phyloP scores from a whole-genome alignment of 495 filamentous ascomycete genomes.

The Penicillium ochrochloron region DNA sequence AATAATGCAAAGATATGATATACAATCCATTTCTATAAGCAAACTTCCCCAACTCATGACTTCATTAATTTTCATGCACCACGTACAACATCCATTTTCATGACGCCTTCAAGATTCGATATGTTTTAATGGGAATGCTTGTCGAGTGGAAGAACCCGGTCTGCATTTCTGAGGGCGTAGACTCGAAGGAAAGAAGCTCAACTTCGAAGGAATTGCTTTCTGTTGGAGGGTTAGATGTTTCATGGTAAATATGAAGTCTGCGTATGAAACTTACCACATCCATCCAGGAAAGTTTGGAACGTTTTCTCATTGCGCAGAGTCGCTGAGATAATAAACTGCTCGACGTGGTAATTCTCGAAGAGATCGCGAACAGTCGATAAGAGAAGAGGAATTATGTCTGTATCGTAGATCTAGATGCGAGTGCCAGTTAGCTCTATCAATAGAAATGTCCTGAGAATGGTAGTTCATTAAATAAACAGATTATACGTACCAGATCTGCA shows the following conservation, averaged over 20 bases:
- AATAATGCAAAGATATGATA: background rate
- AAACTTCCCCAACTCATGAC: background rate
- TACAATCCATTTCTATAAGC: background rate
- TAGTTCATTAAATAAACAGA: background rate
- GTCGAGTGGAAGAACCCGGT: constrained; percentile 62
- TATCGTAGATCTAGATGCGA: constrained; percentile 65
- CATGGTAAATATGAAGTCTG: background rate
- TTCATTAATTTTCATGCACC: constrained; percentile 16
- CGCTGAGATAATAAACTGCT: constrained; percentile 60
- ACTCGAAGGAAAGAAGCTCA: constrained; percentile 49
- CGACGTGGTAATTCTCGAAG: constrained; percentile 52
- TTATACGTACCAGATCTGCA: constrained; percentile 51
- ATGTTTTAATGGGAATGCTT: constrained; percentile 54
- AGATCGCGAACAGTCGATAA: constrained; percentile 59
- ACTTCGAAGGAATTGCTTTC: constrained; percentile 37
- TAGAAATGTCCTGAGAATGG: background rate
- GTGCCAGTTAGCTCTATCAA: background rate
- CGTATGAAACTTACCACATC: constrained; percentile 55
- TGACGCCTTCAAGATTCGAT: constrained; percentile 30
- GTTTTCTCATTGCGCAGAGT: constrained; percentile 68
- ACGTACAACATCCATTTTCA: background rate
- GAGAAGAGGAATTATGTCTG: constrained; percentile 58
- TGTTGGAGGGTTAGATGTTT: background rate
- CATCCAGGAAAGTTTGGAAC: constrained; percentile 57
- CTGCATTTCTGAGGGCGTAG: constrained; percentile 50